These are phyloP conservation scores for Rhodamnia argentea DNA, from an alignment of 345 rosid genomes.

Conservation along the genomic window DNA sequence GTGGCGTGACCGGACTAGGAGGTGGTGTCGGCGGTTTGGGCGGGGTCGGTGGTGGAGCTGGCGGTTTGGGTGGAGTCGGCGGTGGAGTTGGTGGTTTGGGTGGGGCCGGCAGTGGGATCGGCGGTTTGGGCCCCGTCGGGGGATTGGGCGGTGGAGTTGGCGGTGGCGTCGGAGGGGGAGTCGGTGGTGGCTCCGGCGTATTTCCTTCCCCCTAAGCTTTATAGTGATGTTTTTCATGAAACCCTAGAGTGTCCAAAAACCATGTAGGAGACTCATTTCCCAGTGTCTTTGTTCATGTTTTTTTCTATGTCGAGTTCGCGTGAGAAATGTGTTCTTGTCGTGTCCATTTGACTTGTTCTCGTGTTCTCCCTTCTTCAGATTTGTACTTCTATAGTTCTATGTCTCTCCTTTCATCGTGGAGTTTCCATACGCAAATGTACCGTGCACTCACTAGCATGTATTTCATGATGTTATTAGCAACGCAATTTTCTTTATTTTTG, in stretches of 20 bases:
- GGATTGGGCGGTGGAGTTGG: constrained; percentile 16
- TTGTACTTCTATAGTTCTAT: neutral
- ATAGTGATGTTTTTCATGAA: neutral
- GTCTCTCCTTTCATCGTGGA: neutral
- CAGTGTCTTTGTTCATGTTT: neutral
- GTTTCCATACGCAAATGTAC: neutral
- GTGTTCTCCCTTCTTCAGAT: neutral
- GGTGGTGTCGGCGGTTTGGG: constrained; percentile 15
- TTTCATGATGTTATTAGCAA: neutral
- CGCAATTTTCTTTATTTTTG: neutral
- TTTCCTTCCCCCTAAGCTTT: neutral
- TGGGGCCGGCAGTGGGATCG: neutral
- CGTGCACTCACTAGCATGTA: neutral
- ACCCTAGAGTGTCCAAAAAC: neutral
- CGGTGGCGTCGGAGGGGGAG: neutral
- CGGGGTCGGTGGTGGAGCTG: neutral
- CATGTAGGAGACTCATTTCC: neutral
- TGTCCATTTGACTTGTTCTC: neutral
- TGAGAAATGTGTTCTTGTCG: neutral
- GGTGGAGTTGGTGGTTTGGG: constrained; percentile 1
- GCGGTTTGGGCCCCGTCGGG: constrained; percentile 12
- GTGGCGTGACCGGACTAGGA: constrained; percentile 4
- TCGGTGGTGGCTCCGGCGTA: neutral
- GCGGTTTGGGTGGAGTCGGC: neutral
- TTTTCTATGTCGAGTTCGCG: neutral